Base-by-base conservation (phyloP, 2,329 filamentous ascomycete genomes). In the Calonectria hongkongensis region DNA sequence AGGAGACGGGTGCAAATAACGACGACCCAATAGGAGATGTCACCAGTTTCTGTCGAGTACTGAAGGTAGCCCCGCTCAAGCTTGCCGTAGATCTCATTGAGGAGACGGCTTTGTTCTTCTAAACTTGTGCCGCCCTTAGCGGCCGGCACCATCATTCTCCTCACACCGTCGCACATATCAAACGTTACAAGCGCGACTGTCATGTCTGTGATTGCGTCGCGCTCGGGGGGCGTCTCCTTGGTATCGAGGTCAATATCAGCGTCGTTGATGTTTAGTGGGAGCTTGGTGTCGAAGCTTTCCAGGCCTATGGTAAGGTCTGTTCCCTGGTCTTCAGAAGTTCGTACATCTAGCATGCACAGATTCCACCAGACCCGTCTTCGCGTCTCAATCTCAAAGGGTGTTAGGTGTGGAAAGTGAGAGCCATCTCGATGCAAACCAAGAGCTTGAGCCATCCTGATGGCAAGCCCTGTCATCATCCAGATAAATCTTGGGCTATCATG, bases 391-490 rank as follows among this genome's bases (percentile, higher is more conserved):
- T 93, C 89, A 69, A 92, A 93, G 0, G 90, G 88, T 0, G 87
- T 86, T 1, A 93, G 78, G 15, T 89, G 86, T 1, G 78, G 84
- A 78, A 88, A 88, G 65, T 86, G 82, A 3, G 84, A 84, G 16
- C 89, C 89, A 51, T 94, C 92, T n/a, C 89, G 85, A 68, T 92
- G 89, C 41, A 91, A 83, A 0, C 89, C 89, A 28, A 91, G 83
- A 12, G 87, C 86, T 39, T 89, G 87, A 16, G 85, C 88, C 79
- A 91, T 89, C 7, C 89, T 84, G 21, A 91, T 88, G n/a, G 89
- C 88, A 1, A 93, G 85, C 0, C 91, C 92, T 0, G 90, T 91
- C 75, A 94, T 84, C 47, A 91, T 90, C 91, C 92, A 94, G 6
- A 90, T 87, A 4, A 91, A 90, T 4, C 87, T 79, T 63, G 89